phyloP scores from a whole-genome alignment of 495 filamentous ascomycete genomes.

The Aspergillus olivimuriae region DNA sequence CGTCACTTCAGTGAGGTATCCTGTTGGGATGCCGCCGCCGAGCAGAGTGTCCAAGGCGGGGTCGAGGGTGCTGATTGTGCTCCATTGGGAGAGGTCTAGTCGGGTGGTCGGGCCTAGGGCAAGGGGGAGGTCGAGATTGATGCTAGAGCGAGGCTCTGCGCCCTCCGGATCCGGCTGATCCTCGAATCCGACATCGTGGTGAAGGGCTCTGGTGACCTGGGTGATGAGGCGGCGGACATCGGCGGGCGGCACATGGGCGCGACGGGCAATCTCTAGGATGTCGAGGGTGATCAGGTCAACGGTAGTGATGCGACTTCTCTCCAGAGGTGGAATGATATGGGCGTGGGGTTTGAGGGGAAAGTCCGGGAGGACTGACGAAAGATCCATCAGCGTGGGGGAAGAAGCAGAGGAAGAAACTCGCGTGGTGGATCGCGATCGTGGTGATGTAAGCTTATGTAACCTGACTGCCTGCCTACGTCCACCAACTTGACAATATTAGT shows the following conservation, averaged over 20 bases:
- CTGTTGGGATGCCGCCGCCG: conserved; percentile 76
- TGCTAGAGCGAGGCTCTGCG: conserved; percentile 23
- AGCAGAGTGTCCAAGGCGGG: conserved; percentile 64
- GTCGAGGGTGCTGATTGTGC: conserved; percentile 75
- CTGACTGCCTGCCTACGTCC: too few relatives aligned
- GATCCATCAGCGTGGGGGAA: conserved; percentile 56
- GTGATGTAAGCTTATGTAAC: too few relatives aligned
- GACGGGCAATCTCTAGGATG: conserved; percentile 74
- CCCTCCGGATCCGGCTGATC: conserved; percentile 9
- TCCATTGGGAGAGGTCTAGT: conserved; percentile 40
- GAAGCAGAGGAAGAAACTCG: conserved; percentile 5
- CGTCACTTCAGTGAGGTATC: conserved; percentile 82
- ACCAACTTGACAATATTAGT: too few relatives aligned
- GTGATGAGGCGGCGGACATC: conserved; percentile 66
- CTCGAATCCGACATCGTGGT: conserved; percentile 53
- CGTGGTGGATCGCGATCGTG: too few relatives aligned
- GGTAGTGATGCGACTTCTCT: conserved; percentile 65
- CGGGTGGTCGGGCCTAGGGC: conserved; percentile 19
- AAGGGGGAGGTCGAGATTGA: conserved; percentile 13
- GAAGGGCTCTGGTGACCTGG: conserved; percentile 59
- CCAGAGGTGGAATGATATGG: conserved; percentile 72
- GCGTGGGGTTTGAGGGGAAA: conserved; percentile 64
- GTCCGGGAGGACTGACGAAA: conserved; percentile 71
- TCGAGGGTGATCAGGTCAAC: conserved; percentile 85
- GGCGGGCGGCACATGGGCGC: conserved; percentile 72